phyloP scores from a whole-genome alignment of 257 asterid genomes.

The Anisodus acutangulus region DNA sequence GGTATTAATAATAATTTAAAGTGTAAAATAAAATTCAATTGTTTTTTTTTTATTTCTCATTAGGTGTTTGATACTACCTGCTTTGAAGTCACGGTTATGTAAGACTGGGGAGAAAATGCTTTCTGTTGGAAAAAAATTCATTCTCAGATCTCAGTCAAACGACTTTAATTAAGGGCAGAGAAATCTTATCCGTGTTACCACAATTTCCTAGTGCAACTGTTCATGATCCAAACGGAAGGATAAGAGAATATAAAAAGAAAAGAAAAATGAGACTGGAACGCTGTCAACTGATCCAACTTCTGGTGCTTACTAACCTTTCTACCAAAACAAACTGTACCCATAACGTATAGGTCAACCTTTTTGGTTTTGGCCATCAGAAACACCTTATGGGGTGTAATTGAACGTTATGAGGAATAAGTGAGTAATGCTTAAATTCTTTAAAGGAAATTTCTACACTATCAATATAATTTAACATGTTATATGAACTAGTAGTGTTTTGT shows the following conservation, averaged over 20 bases:
- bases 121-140: too few relatives aligned
- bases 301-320: background rate
- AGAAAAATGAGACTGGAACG: background rate
- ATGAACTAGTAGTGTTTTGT: too few relatives aligned
- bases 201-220: background rate
- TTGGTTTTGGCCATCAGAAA: slow-evolving; percentile 25
- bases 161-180: too few relatives aligned
- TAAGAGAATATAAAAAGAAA: background rate
- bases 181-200: too few relatives aligned
- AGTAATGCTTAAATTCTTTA: background rate
- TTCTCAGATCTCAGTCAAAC: too few relatives aligned
- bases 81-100: too few relatives aligned
- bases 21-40: background rate
- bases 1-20: background rate
- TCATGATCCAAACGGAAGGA: background rate
- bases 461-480: too few relatives aligned
- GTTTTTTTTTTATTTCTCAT: too few relatives aligned
- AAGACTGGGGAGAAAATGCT: background rate
- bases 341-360: slow-evolving; percentile 10
- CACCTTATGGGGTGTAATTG: slow-evolving; percentile 3
- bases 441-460: background rate
- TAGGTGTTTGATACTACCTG: too few relatives aligned
- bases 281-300: slow-evolving; percentile 21
- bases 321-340: slow-evolving; percentile 27
- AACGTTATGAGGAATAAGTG: background rate